These are phyloP conservation scores for Hylodesmum podocarpum DNA, from an alignment of 306 rosid genomes.

Conservation along the genomic window DNA sequence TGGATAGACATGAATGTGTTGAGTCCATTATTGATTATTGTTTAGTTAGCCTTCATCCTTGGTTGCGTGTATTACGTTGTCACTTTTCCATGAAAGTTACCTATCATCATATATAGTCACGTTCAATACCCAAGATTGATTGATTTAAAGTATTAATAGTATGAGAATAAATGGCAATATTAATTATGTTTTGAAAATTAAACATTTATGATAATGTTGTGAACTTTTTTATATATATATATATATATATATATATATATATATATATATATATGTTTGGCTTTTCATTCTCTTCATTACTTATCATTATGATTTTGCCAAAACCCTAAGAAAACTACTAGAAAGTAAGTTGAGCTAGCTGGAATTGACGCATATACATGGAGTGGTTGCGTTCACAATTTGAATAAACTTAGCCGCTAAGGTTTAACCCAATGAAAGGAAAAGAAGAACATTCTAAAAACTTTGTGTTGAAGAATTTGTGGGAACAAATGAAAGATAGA, in stretches of 20 bases:
- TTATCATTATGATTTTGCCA: not conserved
- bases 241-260: no score
- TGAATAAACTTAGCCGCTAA: slow-evolving; percentile 20
- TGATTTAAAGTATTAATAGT: not conserved
- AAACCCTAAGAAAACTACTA: not conserved
- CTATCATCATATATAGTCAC: not conserved
- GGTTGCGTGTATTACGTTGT: slow-evolving; percentile 31
- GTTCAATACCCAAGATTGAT: not conserved
- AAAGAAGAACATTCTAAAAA: not conserved
- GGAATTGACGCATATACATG: not conserved
- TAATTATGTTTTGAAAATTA: not conserved
- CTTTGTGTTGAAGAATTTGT: not conserved
- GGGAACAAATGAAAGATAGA: not conserved
- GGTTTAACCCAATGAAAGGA: not conserved
- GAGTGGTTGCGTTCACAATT: not conserved
- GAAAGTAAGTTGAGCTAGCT: not conserved
- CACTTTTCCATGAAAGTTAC: slow-evolving; percentile 19
- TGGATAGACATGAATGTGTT: slow-evolving; percentile 35
- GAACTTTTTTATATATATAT: no score
- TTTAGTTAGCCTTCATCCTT: slow-evolving; percentile 20
- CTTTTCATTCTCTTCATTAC: not conserved
- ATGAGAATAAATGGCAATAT: not conserved
- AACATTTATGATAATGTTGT: not conserved
- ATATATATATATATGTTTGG: not conserved
- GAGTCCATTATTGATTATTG: slow-evolving; percentile 39